A percentile compares a stretch with the other conserved stretches of the same genome.
Evolutionary conservation across 768 basidiomycete species (phyloP).

Genomic region (Grammothele lineata): DNA sequence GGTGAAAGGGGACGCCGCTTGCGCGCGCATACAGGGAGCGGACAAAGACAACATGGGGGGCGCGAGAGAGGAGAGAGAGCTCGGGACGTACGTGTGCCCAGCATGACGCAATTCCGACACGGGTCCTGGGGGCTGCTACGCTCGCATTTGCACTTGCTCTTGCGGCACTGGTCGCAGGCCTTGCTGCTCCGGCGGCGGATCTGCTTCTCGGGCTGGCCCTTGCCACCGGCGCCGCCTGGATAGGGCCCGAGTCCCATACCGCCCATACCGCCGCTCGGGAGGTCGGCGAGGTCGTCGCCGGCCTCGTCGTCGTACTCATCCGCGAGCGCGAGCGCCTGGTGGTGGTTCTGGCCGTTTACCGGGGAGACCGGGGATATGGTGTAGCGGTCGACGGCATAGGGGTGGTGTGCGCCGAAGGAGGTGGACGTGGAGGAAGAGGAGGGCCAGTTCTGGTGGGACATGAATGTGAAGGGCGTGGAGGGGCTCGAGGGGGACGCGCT

Average conservation of each 20-base stretch:
- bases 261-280: conserved; percentile 29
- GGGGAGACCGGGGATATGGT: conserved; percentile 43
- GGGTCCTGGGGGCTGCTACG: conserved; percentile 53
- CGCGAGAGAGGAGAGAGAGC: neutral
- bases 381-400: conserved; percentile 14
- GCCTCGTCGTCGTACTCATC: conserved; percentile 48
- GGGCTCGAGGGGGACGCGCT: conserved; percentile 17
- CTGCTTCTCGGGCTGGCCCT: conserved; percentile 38
- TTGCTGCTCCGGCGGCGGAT: conserved; percentile 75
- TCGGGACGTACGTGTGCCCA: conserved; percentile 60
- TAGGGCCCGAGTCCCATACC: conserved; percentile 19
- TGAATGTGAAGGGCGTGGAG: conserved; percentile 24
- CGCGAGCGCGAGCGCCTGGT: conserved; percentile 18
- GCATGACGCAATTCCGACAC: conserved; percentile 74
- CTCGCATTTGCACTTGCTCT: conserved; percentile 76
- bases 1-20: conserved; percentile 2
- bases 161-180: conserved; percentile 88
- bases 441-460: conserved; percentile 19
- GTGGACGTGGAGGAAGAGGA: conserved; percentile 17
- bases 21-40: neutral
- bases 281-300: conserved; percentile 56
- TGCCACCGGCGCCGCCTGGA: conserved; percentile 17
- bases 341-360: conserved; percentile 8
- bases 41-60: conserved; percentile 2
- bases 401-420: conserved; percentile 12